Conservation (phyloP, 345 rosid genomes). For the Populus alba region DNA sequence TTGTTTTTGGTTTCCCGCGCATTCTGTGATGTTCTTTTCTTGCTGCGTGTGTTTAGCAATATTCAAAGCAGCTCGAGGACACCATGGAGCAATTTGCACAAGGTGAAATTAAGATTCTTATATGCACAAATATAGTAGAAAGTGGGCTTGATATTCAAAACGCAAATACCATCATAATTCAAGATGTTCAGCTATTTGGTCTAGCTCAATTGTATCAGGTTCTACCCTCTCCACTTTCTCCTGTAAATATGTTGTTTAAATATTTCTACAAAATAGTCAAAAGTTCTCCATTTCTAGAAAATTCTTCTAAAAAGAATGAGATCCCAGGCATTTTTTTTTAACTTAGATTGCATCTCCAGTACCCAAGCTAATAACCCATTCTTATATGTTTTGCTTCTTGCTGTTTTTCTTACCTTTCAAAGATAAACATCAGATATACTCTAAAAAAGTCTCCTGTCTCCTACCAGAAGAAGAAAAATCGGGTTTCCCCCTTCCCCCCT, state of each 20-base stretch:
- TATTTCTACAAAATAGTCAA: neutral
- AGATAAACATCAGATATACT: neutral
- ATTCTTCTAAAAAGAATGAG: neutral
- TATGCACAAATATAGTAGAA: conserved; percentile 92
- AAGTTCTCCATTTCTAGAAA: neutral
- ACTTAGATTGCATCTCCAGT: neutral
- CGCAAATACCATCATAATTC: conserved; percentile 89
- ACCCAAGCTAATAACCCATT: neutral
- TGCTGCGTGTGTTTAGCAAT: conserved; percentile 51
- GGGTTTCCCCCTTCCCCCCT: neutral
- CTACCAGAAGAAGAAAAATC: neutral
- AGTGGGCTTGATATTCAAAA: conserved; percentile 97
- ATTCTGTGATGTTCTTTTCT: conserved; percentile 20
- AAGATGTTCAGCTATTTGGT: conserved; percentile 95
- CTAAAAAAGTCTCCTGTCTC: neutral
- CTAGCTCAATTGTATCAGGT: conserved; percentile 97
- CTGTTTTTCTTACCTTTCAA: neutral
- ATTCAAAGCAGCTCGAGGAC: conserved; percentile 81
- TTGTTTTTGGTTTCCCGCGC: neutral
- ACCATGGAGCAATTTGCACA: conserved; percentile 89
- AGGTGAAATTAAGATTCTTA: conserved; percentile 77
- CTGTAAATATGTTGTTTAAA: neutral
- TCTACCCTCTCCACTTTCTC: conserved; percentile 17
- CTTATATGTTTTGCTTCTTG: neutral
- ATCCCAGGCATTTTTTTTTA: neutral